Evolutionary conservation across 2,329 filamentous ascomycete species (phyloP).

Genomic region (Hypoxylon rubiginosum): DNA sequence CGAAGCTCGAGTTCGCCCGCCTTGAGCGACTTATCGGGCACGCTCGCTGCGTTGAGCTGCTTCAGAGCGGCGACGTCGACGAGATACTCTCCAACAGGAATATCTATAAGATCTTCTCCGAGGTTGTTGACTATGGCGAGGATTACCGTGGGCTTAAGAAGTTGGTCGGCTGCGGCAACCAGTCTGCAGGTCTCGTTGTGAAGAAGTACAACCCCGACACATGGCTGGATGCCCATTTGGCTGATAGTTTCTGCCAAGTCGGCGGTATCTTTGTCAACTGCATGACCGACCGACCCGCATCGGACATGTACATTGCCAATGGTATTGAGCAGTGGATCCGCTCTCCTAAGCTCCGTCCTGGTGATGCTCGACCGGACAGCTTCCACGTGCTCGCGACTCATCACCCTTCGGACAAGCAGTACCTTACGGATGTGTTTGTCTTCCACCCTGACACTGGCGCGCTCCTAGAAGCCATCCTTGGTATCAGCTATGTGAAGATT

Average conservation of each 20-base stretch:
- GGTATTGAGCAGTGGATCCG: conserved; percentile 54
- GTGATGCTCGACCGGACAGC: conserved; percentile 25
- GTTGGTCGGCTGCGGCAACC: conserved; percentile 47
- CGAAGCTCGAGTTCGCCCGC: conserved; percentile 46
- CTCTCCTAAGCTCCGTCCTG: conserved; percentile 42
- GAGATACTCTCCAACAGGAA: conserved; percentile 53
- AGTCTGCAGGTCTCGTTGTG: conserved; percentile 51
- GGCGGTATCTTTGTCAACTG: conserved; percentile 56
- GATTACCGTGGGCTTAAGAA: conserved; percentile 50
- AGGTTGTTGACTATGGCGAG: conserved; percentile 54
- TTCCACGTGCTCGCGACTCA: conserved; percentile 46
- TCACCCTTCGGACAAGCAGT: conserved; percentile 43
- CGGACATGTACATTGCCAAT: conserved; percentile 53
- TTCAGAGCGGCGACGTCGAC: conserved; percentile 47
- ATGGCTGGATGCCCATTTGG: conserved; percentile 50
- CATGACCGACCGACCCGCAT: conserved; percentile 49
- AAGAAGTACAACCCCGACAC: conserved; percentile 37
- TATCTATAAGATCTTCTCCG: conserved; percentile 56
- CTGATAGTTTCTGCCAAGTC: conserved; percentile 55
- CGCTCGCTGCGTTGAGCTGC: conserved; percentile 48
- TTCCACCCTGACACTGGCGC: conserved; percentile 50
- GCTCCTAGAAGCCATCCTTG: conserved; percentile 54
- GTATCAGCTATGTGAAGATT: conserved; percentile 51
- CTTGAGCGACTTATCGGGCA: conserved; percentile 52
- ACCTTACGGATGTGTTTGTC: conserved; percentile 54